Evolutionary conservation across 495 filamentous ascomycete genomes (phyloP).

Genomic region (Neurospora intermedia): DNA sequence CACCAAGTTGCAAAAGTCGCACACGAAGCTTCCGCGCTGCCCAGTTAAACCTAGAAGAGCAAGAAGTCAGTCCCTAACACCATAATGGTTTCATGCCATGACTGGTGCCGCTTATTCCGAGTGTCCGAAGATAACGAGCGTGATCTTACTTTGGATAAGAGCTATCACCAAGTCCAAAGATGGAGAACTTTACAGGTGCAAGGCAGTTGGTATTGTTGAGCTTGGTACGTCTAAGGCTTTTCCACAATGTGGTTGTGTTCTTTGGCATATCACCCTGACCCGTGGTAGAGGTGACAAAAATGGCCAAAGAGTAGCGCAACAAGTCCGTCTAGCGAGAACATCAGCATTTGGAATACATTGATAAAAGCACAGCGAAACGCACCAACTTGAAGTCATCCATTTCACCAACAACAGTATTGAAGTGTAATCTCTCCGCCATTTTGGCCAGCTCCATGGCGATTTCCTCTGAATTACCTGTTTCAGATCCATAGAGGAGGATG

Average conservation of each 20-base stretch:
- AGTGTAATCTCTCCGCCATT: constrained; percentile 61
- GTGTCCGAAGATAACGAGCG: neutral
- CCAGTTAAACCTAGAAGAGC: constrained; percentile 68
- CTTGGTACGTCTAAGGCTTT: constrained; percentile 63
- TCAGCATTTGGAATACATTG: constrained; percentile 25
- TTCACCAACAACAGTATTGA: constrained; percentile 59
- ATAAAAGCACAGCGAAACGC: constrained; percentile 27
- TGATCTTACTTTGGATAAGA: constrained; percentile 70
- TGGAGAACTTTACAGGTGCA: constrained; percentile 55
- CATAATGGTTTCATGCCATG: neutral
- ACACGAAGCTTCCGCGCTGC: constrained; percentile 80
- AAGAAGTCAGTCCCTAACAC: neutral
- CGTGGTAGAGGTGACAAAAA: constrained; percentile 82
- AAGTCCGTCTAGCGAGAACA: constrained; percentile 28
- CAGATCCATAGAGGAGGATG: constrained; percentile 82
- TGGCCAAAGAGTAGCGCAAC: constrained; percentile 46
- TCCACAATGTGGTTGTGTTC: constrained; percentile 78
- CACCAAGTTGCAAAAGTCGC: constrained; percentile 76
- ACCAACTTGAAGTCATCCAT: constrained; percentile 70
- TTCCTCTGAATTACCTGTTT: constrained; percentile 89
- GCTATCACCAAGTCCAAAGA: constrained; percentile 88
- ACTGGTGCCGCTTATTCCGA: neutral
- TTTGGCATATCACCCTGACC: constrained; percentile 87
- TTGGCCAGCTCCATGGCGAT: constrained; percentile 73
- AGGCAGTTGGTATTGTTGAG: constrained; percentile 64